Conservation (phyloP, 805 yeast genomes). For the Candida glaebosa region DNA sequence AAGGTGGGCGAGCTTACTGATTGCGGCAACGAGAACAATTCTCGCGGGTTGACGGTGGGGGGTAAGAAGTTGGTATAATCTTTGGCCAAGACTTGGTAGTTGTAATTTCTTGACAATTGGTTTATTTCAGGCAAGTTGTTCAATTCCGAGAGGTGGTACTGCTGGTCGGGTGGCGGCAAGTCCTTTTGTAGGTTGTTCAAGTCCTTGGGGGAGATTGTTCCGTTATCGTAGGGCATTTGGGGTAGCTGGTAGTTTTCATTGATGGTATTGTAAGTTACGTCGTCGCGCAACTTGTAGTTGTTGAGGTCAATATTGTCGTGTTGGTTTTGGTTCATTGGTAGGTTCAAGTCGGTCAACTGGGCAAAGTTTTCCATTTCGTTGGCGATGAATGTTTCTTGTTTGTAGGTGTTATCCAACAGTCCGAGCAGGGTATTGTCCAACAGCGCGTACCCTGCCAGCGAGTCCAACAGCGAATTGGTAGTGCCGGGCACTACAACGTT, state of each 20-base stretch:
- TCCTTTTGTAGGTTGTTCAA: neutral
- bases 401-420: neutral
- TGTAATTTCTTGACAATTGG: neutral
- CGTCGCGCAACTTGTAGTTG: neutral
- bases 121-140: neutral
- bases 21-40: slow-evolving; percentile 17
- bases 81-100: neutral
- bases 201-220: neutral
- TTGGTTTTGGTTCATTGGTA: neutral
- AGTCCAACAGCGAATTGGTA: neutral
- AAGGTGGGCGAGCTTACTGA: slow-evolving; percentile 17
- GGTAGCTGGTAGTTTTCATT: neutral
- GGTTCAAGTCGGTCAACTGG: neutral
- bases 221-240: neutral
- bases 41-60: slow-evolving; percentile 32
- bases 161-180: neutral
- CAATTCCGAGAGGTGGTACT: neutral
- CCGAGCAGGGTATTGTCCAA: neutral
- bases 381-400: neutral
- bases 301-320: neutral
- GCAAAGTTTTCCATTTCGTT: neutral
- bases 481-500: too few relatives aligned
- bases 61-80: neutral
- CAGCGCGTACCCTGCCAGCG: neutral
- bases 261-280: neutral